These are phyloP conservation scores for Fusarium succisae DNA, from an alignment of 2,329 filamentous ascomycete genomes.

Conservation along the genomic window DNA sequence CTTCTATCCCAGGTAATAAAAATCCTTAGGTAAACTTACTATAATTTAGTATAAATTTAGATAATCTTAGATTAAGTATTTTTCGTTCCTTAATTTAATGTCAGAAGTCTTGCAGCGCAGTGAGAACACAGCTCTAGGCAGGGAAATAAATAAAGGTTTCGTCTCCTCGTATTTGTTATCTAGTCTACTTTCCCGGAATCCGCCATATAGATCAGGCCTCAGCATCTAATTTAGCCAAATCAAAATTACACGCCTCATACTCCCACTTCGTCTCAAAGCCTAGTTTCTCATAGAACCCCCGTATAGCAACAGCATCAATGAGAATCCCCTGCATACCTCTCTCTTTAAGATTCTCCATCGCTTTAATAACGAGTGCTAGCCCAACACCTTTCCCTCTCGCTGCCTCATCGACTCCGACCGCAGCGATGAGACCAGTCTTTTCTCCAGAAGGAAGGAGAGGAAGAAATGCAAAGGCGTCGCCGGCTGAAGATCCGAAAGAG, in stretches of 20 bases:
- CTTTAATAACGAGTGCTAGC: constrained; percentile 31
- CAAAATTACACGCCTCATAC: constrained; percentile 21
- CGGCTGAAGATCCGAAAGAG: not conserved
- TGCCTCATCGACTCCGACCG: constrained; percentile 35
- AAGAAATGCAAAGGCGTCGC: constrained; percentile 20
- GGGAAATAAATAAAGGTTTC: too few species aligned
- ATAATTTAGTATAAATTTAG: too few species aligned
- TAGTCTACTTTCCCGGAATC: accelerated
- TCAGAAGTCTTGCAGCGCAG: too few species aligned
- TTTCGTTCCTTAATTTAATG: too few species aligned
- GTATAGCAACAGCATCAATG: constrained; percentile 33
- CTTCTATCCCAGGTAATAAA: too few species aligned
- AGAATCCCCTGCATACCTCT: constrained; percentile 35
- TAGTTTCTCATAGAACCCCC: constrained; percentile 36
- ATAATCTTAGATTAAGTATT: too few species aligned
- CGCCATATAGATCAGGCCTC: not conserved
- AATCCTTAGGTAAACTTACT: too few species aligned
- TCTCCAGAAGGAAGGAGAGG: constrained; percentile 30
- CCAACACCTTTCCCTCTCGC: constrained; percentile 35
- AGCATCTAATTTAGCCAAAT: accelerated
- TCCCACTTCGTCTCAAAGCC: constrained; percentile 29
- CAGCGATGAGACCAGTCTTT: constrained; percentile 35
- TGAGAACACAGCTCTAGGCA: too few species aligned
- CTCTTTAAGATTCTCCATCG: constrained; percentile 32
- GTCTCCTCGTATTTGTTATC: too few species aligned